Evolutionary conservation across 108 stramenopile species (phyloP).

Genomic region (Cyclostephanos tholiformis): DNA sequence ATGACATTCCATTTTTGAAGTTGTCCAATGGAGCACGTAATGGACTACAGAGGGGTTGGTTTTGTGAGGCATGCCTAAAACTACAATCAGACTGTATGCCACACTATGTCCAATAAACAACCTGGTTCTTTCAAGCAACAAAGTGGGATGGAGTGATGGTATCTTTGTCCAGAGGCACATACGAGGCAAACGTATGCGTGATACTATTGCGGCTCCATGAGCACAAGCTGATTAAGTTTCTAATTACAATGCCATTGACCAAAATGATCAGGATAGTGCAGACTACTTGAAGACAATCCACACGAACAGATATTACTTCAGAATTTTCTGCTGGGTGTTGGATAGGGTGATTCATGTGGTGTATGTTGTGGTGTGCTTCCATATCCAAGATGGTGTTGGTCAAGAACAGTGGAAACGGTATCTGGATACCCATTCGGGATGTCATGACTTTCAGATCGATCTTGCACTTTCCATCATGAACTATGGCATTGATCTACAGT

Average conservation of each 20-base stretch:
- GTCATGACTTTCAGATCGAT: conserved; percentile 12
- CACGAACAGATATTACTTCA: too few species aligned
- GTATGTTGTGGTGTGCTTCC: neutral
- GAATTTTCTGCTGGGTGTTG: neutral
- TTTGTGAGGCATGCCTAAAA: conserved; percentile 22
- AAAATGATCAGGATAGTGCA: conserved; percentile 1
- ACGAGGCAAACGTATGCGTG: neutral
- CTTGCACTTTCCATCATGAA: conserved; percentile 10
- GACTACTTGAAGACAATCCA: conserved; percentile 4
- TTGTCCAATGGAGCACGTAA: conserved; percentile 19
- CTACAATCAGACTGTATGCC: neutral
- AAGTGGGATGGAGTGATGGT: conserved; percentile 14
- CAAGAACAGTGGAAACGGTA: neutral
- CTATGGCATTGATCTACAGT: conserved; percentile 11
- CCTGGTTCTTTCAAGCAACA: conserved; percentile 5
- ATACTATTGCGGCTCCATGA: neutral
- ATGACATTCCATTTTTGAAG: conserved; percentile 26
- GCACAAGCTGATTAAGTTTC: conserved; percentile 4
- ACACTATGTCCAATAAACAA: conserved; percentile 14
- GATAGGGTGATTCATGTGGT: neutral
- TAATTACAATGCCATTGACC: conserved; percentile 10
- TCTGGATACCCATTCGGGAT: neutral
- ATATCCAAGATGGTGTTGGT: neutral
- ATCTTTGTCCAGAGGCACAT: too few species aligned
- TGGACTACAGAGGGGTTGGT: conserved; percentile 13